Evolutionary conservation across 768 basidiomycete species (phyloP), one percentile per base, ranked within the genome.

Genomic region (Tremella yokohamensis): DNA sequence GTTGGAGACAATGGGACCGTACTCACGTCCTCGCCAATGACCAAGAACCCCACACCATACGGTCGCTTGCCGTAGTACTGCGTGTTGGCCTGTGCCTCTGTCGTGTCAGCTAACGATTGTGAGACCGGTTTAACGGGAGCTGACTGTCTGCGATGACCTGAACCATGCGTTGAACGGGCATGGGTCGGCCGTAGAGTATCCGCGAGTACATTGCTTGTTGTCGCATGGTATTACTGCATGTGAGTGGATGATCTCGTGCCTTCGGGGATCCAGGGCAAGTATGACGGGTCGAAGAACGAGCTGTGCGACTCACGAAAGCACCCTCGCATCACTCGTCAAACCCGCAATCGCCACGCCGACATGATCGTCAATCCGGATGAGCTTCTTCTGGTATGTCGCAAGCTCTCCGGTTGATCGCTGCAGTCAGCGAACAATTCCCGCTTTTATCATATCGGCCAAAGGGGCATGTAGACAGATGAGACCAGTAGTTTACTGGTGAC

Each of bases 271-370:
- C n/a, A n/a, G n/a, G 39, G 39, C 11, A 18, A n/a, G 20, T 47
- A 9, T 19, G 11, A 18, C 26, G 38, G 56, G 24, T 52, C 3
- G 7, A 8, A 47, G 12, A 25, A 25, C 20, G 26, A 25, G 3
- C n/a, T 0, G 25, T 6, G 1, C 20, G 19, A 77, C 82, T 60
- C 64, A 92, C 93, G 90, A 94, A 68, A 99, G 78, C 1, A 98
- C 96, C 76, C 96, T 88, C 44, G 96, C 96, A 80, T 99, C 96
- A 47, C 89, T 92, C 8, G 96, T 99, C 62, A 99, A 80, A n/a
- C 96, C 96, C 51, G 96, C 96, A 75, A 99, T 98, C 49, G 93
- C 94, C 71, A 99, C 91, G n/a, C 96, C 96, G 67, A 96, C 86
- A 79, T 99, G 96, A 78, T 98, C 92, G 74, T 99, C 96, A 85